phyloP scores from a whole-genome alignment of 495 filamentous ascomycete genomes.

The Aspergillus panamensis region DNA sequence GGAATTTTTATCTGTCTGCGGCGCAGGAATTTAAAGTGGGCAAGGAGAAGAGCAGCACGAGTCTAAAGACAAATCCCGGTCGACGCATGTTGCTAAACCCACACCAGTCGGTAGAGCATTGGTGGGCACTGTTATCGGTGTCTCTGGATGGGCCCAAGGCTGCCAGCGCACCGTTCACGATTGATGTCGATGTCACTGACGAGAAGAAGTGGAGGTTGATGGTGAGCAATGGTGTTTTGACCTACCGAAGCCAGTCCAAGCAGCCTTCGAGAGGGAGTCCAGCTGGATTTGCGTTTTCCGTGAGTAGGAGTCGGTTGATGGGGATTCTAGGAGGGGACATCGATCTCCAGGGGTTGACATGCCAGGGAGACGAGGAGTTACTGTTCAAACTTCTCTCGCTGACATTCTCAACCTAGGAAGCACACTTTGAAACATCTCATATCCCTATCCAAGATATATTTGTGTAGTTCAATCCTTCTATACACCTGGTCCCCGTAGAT shows the following conservation, averaged over 20 bases:
- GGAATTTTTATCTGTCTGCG: conserved; percentile 24
- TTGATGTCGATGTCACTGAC: conserved; percentile 19
- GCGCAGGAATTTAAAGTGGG: conserved; percentile 15
- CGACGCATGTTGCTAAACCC: conserved; percentile 1
- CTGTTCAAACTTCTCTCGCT: not conserved
- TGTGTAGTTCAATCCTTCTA: not conserved
- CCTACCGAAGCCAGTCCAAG: not conserved
- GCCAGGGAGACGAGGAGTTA: not conserved
- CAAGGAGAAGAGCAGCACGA: not conserved
- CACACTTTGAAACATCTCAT: too few relatives aligned
- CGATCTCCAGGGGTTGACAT: not conserved
- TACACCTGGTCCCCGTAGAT: too few relatives aligned
- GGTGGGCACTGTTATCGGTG: conserved; percentile 13
- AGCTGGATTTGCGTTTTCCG: not conserved
- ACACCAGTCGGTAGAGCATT: conserved; percentile 15
- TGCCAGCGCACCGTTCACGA: conserved; percentile 3
- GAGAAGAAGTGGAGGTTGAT: conserved; percentile 16
- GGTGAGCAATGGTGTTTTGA: conserved; percentile 21
- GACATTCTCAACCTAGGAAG: not conserved
- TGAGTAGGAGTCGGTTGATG: not conserved
- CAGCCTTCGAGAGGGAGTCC: not conserved
- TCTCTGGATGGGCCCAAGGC: conserved; percentile 18
- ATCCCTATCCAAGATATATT: not conserved
- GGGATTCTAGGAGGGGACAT: not conserved
- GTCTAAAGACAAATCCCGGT: not conserved